These are phyloP conservation scores for Heterobasidion occidentale DNA, from an alignment of 1,284 basidiomycete genomes.

Conservation along the genomic window DNA sequence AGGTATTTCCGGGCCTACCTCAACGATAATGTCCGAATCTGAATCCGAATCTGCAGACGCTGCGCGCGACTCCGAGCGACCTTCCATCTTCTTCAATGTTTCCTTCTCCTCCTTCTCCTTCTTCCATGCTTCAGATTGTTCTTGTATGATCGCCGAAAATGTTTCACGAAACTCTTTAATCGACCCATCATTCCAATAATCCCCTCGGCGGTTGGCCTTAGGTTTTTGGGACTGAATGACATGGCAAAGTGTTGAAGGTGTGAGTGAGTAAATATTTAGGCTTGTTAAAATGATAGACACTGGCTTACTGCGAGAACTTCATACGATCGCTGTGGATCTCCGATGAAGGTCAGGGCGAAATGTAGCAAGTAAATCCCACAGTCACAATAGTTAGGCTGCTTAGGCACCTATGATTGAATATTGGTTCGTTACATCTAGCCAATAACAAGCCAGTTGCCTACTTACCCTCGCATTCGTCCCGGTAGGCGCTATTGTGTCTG, in stretches of 20 bases:
- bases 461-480: slow-evolving; percentile 42
- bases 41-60: slow-evolving; percentile 20
- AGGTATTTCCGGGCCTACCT: slow-evolving; percentile 7
- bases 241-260: background rate
- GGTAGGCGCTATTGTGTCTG: slow-evolving; percentile 29
- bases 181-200: slow-evolving; percentile 38
- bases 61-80: slow-evolving; percentile 1
- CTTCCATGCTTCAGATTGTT: slow-evolving; percentile 36
- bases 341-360: slow-evolving; percentile 67
- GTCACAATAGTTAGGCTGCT: slow-evolving; percentile 80
- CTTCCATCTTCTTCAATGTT: slow-evolving; percentile 14
- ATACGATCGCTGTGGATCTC: slow-evolving; percentile 37
- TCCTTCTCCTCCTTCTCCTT: slow-evolving; percentile 15
- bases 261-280: background rate
- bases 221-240: slow-evolving; percentile 16
- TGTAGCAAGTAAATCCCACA: slow-evolving; percentile 83
- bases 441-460: slow-evolving; percentile 2
- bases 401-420: slow-evolving; percentile 51
- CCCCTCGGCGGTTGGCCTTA: slow-evolving; percentile 18
- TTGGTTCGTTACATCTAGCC: slow-evolving; percentile 1
- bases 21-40: slow-evolving; percentile 38
- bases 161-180: slow-evolving; percentile 26
- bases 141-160: slow-evolving; percentile 24
- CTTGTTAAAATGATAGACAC: background rate
- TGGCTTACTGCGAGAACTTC: slow-evolving; percentile 33